A percentile compares a stretch with the other conserved stretches of the same genome.
phyloP scores from a whole-genome alignment of 2,329 filamentous ascomycete species.

The Colletotrichum graminicola region DNA sequence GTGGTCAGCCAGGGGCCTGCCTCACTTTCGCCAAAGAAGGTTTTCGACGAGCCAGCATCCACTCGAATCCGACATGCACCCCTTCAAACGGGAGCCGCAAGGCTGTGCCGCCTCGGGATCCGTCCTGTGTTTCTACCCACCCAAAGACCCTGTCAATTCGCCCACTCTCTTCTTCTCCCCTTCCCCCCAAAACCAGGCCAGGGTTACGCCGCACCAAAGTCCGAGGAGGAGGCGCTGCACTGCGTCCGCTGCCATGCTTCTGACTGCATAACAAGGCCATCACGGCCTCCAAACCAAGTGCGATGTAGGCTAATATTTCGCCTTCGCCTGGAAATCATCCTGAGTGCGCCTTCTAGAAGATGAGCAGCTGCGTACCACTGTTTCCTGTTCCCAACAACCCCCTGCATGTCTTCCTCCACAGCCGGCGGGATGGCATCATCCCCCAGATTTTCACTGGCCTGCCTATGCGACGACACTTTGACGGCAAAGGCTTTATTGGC shows the following conservation, averaged over 20 bases:
- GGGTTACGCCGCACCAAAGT: conserved; percentile 32
- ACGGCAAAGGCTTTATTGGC: conserved; percentile 1
- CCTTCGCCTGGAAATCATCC: conserved; percentile 25
- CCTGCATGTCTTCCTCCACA: conserved; percentile 27
- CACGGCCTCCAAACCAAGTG: conserved; percentile 16
- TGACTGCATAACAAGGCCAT: conserved; percentile 27
- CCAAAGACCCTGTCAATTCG: neutral
- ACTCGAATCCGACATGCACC: conserved; percentile 18
- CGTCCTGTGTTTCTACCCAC: conserved; percentile 23
- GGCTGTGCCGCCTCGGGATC: conserved; percentile 31
- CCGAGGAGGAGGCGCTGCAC: conserved; percentile 22
- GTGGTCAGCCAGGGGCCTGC: conserved; percentile 6
- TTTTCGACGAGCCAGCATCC: conserved; percentile 1
- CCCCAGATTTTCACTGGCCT: conserved; percentile 34
- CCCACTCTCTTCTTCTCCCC: conserved; percentile 3
- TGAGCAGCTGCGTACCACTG: conserved; percentile 1
- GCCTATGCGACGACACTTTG: conserved; percentile 15
- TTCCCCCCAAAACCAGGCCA: neutral
- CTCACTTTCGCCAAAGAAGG: conserved; percentile 1
- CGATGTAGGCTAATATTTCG: conserved; percentile 26
- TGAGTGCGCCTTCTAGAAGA: conserved; percentile 10
- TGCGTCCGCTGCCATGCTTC: conserved; percentile 24
- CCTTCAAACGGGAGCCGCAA: conserved; percentile 39
- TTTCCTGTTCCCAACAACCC: conserved; percentile 9
- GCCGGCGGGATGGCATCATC: conserved; percentile 36